Base-by-base conservation (phyloP, 345 rosid genomes). In the Gossypium thurberi region DNA sequence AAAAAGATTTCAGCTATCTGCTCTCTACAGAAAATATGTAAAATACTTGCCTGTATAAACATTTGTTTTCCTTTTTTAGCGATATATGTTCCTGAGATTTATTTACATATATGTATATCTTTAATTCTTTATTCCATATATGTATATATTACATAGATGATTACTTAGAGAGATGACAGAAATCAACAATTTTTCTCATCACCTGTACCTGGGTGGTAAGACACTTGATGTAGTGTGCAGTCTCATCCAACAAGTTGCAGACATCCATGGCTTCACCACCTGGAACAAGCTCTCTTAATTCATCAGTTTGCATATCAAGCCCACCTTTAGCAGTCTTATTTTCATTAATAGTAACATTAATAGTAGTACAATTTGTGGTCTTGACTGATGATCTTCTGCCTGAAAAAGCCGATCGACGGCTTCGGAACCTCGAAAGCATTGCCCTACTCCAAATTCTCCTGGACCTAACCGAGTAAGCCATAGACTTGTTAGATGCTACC, bases 131-230 rank as follows among this genome's bases (percentile, higher is more conserved):
- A 33, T 33, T 33, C 40, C 40, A 33, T 21, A 42, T 40, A 58
- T 18, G 2, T 61, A 25, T 7, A 44, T 70, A 10, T 13, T 40
- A 28, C 56, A 52, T 3, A 58, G 52, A 21, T 65, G 18, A 69
- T 58, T 48, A 28, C 68, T 84, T 77, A 84, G 8, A 37, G 48
- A 53, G 84, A 65, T 33, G 40, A 76, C 63, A 79, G 71, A 79
- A 50, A 74, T 85, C 76, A n/a, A 78, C 86, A 47, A 86, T 78
- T 70, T 76, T 66, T 80, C 65, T 79, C 92, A 88, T 86, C 73
- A 83, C 88, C 83, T 86, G 81, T 4, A 88, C 86, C 75, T 86
- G 90, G 8, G 87, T 77, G 13, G n/a, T 67, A 67, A 88, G 84
- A 25, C 92, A 82, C 78, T 78, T 77, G 23, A 88, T 73, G 71